Conservation (phyloP, 352 stramenopile genomes). For the Globisporangium cystogenes region DNA sequence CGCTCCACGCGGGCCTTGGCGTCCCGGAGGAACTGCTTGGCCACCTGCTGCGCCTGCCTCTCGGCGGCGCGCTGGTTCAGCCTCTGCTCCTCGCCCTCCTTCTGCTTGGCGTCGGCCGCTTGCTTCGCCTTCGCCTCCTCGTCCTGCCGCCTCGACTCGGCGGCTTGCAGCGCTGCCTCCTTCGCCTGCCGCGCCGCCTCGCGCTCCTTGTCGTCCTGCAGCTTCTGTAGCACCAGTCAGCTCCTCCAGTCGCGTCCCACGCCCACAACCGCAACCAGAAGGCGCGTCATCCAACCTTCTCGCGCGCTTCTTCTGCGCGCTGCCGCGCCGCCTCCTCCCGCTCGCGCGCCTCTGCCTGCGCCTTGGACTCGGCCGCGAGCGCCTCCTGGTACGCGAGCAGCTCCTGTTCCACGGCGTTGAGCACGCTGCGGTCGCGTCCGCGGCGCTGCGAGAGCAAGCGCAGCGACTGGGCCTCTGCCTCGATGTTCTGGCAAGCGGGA, state of each 20-base stretch:
- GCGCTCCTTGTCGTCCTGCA: slow-evolving; percentile 26
- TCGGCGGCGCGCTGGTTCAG: slow-evolving; percentile 26
- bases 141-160: slow-evolving; percentile 13
- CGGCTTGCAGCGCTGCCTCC: slow-evolving; percentile 7
- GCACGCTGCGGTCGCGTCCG: slow-evolving; percentile 24
- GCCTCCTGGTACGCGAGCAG: slow-evolving; percentile 39
- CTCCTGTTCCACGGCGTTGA: slow-evolving; percentile 44
- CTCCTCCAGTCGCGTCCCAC: background rate
- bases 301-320: slow-evolving; percentile 23
- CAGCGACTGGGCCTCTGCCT: slow-evolving; percentile 28
- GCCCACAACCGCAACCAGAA: background rate
- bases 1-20: slow-evolving; percentile 37
- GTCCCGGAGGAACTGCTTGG: slow-evolving; percentile 40
- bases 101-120: slow-evolving; percentile 21
- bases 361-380: slow-evolving; percentile 20
- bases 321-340: slow-evolving; percentile 27
- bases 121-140: slow-evolving; percentile 20
- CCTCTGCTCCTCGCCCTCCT: slow-evolving; percentile 14
- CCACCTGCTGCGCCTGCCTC: slow-evolving; percentile 23
- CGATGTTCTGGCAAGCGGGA: slow-evolving; percentile 2
- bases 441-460: slow-evolving; percentile 38
- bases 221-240: slow-evolving; percentile 5
- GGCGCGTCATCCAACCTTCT: slow-evolving; percentile 21
- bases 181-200: slow-evolving; percentile 23
- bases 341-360: slow-evolving; percentile 25